These are phyloP conservation scores for Aspergillus ruber DNA, from an alignment of 2,329 filamentous ascomycete genomes.

Conservation along the genomic window DNA sequence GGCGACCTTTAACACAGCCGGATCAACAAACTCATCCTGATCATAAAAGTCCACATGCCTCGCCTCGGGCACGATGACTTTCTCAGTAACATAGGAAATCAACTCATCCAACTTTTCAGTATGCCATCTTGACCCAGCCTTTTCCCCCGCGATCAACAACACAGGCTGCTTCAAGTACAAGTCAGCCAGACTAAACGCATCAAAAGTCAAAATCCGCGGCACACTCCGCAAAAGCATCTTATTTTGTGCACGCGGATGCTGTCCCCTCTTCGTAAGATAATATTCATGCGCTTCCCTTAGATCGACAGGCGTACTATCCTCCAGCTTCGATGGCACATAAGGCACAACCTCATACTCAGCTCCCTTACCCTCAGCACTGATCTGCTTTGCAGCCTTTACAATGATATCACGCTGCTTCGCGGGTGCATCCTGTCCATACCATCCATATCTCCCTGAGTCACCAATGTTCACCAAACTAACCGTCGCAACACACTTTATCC, in stretches of 20 bases:
- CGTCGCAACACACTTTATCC: constrained; percentile 13
- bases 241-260: constrained; percentile 4
- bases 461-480: constrained; percentile 14
- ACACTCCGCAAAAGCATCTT: constrained; percentile 3
- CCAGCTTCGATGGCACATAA: background rate
- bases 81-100: constrained; percentile 9
- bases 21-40: background rate
- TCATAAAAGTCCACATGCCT: constrained; percentile 12
- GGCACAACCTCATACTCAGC: background rate
- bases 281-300: background rate
- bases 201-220: constrained; percentile 5
- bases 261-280: background rate
- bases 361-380: background rate
- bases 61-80: constrained; percentile 8
- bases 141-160: constrained; percentile 7
- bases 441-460: background rate
- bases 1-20: background rate
- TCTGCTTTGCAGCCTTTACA: background rate
- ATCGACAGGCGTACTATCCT: background rate
- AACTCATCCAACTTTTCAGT: constrained; percentile 10
- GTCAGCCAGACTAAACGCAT: constrained; percentile 6
- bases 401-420: background rate
- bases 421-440: background rate
- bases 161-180: constrained; percentile 7
- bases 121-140: constrained; percentile 8